Conservation (phyloP, 2,329 filamentous ascomycete genomes). For the Talaromyces sp. region DNA sequence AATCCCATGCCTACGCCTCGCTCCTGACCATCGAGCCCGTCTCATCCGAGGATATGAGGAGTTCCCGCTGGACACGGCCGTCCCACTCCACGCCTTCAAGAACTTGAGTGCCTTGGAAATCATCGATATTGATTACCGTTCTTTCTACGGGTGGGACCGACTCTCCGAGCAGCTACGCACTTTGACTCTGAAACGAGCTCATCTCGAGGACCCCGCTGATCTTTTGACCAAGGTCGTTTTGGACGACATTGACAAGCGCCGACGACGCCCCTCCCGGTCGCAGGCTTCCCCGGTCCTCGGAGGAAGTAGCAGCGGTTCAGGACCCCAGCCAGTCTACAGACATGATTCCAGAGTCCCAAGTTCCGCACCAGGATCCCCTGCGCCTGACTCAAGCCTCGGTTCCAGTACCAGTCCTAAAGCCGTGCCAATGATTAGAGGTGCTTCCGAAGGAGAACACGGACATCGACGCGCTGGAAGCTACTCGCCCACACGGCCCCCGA, state of each 20-base stretch:
- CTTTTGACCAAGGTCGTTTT: constrained; percentile 88
- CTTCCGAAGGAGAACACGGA: constrained; percentile 47
- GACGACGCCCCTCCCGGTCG: constrained; percentile 79
- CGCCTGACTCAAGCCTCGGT: constrained; percentile 42
- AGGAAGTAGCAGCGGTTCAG: constrained; percentile 48
- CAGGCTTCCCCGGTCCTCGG: constrained; percentile 73
- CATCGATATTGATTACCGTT: constrained; percentile 90
- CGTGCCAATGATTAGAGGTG: constrained; percentile 48
- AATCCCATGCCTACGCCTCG: constrained; percentile 82
- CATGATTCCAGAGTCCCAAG: constrained; percentile 63
- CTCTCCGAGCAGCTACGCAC: constrained; percentile 87
- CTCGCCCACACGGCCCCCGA: constrained; percentile 72
- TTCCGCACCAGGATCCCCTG: constrained; percentile 64
- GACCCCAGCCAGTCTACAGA: constrained; percentile 59
- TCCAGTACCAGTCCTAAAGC: constrained; percentile 47
- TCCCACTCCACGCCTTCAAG: constrained; percentile 95
- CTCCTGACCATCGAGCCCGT: constrained; percentile 87
- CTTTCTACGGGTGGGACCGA: constrained; percentile 96
- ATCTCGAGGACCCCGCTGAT: constrained; percentile 84
- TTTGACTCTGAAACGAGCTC: constrained; percentile 79
- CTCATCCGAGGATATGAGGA: constrained; percentile 93
- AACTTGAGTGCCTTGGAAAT: constrained; percentile 92
- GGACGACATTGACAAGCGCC: constrained; percentile 91
- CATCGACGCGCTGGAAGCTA: constrained; percentile 60
- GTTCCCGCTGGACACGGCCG: constrained; percentile 95